These are phyloP conservation scores for Trichoderma sp. DNA, from an alignment of 2,329 filamentous ascomycete species.

Conservation along the genomic window DNA sequence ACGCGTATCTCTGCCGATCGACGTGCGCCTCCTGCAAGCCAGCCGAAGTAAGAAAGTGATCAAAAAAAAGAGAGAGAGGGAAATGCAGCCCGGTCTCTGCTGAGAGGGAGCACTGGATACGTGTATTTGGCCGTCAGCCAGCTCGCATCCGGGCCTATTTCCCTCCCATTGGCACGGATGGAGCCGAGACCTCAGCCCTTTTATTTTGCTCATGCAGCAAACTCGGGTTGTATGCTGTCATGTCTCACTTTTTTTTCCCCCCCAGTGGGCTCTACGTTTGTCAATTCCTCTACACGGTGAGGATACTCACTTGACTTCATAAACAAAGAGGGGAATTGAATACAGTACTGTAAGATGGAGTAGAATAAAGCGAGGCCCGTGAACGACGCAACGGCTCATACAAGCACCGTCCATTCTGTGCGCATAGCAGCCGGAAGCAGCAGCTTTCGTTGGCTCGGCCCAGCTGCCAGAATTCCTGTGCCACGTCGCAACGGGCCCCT, in stretches of 20 bases:
- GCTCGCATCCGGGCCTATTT: too few species aligned
- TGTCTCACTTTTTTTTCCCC: neutral
- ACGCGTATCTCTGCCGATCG: slow-evolving; percentile 3
- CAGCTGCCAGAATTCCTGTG: slow-evolving; percentile 3
- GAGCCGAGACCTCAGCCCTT: neutral
- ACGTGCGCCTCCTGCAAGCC: neutral
- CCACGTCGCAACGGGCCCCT: neutral
- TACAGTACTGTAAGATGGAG: too few species aligned
- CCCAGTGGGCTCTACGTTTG: neutral
- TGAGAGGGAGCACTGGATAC: neutral
- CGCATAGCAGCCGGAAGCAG: neutral
- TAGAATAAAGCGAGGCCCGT: neutral
- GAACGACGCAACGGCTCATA: neutral
- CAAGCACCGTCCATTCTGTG: neutral
- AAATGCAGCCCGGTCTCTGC: neutral
- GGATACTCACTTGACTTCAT: neutral
- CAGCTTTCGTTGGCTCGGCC: neutral
- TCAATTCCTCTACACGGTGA: neutral
- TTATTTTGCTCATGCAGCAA: neutral
- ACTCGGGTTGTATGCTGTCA: neutral
- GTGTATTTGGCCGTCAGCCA: neutral
- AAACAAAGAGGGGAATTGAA: neutral
- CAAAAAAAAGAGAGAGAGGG: neutral
- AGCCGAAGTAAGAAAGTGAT: neutral
- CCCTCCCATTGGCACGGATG: neutral